A percentile compares a stretch with the other conserved stretches of the same genome.
These are phyloP conservation scores for Lichtheimia ornata DNA, from an alignment of 371 early-diverging fungal genomes.

Conservation along the genomic window DNA sequence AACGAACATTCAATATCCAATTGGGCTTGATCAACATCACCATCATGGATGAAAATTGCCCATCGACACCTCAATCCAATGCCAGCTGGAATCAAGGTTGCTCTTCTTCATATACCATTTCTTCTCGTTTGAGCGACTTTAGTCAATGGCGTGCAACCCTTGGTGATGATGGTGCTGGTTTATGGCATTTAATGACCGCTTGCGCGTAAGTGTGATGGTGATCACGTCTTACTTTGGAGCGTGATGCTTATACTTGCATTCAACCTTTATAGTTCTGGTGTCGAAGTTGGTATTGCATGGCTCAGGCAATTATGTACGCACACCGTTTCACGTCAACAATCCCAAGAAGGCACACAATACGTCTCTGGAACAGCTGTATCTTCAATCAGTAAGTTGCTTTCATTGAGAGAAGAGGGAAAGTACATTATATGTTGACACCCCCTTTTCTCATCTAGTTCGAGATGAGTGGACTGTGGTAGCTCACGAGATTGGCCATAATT, in stretches of 20 bases:
- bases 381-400: constrained; percentile 55
- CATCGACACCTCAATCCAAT: constrained; percentile 30
- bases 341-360: constrained; percentile 39
- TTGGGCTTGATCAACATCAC: constrained; percentile 86
- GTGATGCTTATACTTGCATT: background rate
- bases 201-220: constrained; percentile 59
- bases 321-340: constrained; percentile 39
- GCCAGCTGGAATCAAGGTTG: constrained; percentile 85
- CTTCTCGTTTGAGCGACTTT: constrained; percentile 84
- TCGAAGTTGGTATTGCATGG: constrained; percentile 96
- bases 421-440: background rate
- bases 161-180: constrained; percentile 75
- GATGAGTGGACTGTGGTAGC: constrained; percentile 96
- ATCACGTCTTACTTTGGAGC: background rate
- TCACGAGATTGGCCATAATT: constrained; percentile 93
- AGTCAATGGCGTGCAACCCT: constrained; percentile 82
- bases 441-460: constrained; percentile 41
- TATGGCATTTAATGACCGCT: constrained; percentile 95
- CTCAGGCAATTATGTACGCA: constrained; percentile 74
- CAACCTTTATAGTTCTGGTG: constrained; percentile 58
- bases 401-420: background rate
- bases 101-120: constrained; percentile 69
- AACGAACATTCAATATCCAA: constrained; percentile 84
- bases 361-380: constrained; percentile 89
- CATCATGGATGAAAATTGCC: constrained; percentile 67